Percentiles rank a stretch among this genome's conserved stretches.
These are phyloP conservation scores for Cercospora berteroae DNA, from an alignment of 2,329 filamentous ascomycete species.

Conservation along the genomic window DNA sequence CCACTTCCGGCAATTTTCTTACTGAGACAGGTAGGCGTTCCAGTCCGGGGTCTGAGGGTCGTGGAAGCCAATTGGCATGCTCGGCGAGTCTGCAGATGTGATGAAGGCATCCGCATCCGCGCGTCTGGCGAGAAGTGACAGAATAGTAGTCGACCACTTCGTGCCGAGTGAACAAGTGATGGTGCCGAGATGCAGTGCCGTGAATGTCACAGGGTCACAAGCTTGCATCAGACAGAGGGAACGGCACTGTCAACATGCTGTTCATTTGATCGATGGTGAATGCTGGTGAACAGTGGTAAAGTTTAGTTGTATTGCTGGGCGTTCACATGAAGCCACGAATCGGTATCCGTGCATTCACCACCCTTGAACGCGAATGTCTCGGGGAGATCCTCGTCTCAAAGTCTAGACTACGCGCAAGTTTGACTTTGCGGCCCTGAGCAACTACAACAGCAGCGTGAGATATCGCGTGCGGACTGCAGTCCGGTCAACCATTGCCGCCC, in stretches of 20 bases:
- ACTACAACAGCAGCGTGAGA: neutral
- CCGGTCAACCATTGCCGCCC: neutral
- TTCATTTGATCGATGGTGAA: neutral
- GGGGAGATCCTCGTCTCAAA: neutral
- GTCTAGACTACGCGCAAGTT: neutral
- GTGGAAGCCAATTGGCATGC: neutral
- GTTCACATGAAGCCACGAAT: neutral
- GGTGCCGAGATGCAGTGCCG: neutral
- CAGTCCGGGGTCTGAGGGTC: neutral
- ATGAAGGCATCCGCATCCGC: neutral
- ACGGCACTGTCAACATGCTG: neutral
- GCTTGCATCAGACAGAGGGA: neutral
- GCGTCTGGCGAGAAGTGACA: neutral
- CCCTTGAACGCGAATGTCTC: neutral
- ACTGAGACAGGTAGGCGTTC: neutral
- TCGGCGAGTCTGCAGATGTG: neutral
- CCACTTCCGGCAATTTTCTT: neutral
- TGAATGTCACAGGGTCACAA: neutral
- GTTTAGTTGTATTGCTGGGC: neutral
- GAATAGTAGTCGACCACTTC: neutral
- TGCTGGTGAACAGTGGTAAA: neutral
- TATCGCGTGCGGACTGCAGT: slow-evolving; percentile 3
- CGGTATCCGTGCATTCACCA: neutral
- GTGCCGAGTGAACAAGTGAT: neutral
- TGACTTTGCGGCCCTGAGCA: neutral